Evolutionary conservation across 768 basidiomycete genomes (phyloP).

Genomic region (Phallus indusiatus): DNA sequence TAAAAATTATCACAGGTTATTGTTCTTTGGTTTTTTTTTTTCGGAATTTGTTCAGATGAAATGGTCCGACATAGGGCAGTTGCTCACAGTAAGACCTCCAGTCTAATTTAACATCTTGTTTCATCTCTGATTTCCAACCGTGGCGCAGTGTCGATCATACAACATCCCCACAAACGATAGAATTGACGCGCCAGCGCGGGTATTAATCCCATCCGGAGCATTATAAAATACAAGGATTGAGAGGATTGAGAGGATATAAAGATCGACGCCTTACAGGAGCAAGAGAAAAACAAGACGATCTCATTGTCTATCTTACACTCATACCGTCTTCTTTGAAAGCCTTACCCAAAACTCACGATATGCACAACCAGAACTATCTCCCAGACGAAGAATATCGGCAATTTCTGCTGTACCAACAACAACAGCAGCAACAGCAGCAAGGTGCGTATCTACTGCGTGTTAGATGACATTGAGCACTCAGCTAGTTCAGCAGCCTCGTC

Average conservation of each 20-base stretch:
- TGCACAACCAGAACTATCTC: not conserved
- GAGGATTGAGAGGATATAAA: too few relatives aligned
- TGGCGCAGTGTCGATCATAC: not conserved
- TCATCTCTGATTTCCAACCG: not conserved
- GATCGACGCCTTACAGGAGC: too few relatives aligned
- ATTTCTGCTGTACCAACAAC: not conserved
- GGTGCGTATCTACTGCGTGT: not conserved
- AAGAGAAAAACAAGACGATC: too few relatives aligned
- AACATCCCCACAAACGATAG: not conserved
- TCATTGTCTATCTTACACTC: too few relatives aligned
- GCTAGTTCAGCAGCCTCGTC: not conserved
- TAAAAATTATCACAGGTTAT: not conserved
- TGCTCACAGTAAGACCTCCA: not conserved
- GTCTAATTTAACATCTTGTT: not conserved
- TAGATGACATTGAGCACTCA: not conserved
- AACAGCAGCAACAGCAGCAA: not conserved
- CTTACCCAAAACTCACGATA: not conserved
- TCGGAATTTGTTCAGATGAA: not conserved
- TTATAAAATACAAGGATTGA: not conserved
- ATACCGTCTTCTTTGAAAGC: not conserved
- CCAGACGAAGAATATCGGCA: not conserved
- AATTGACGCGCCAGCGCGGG: not conserved
- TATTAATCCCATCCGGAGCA: not conserved
- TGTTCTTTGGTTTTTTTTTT: not conserved
- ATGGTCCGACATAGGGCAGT: not conserved